phyloP scores from a whole-genome alignment of 2,329 filamentous ascomycete species.

The Cordyceps fumosorosea region DNA sequence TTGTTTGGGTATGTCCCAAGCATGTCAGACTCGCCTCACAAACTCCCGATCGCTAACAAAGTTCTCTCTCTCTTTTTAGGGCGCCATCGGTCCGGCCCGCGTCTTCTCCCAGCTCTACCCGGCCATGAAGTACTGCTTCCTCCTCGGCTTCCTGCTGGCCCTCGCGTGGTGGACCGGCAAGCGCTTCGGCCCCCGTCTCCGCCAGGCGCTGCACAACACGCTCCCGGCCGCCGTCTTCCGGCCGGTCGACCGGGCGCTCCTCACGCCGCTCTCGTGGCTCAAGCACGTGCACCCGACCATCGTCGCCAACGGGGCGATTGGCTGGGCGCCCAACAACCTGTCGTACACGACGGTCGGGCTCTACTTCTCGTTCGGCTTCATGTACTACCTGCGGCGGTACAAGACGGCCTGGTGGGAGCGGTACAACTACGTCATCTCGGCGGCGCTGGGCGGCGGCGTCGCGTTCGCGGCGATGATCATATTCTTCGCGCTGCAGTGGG shows the following conservation, averaged over 20 bases:
- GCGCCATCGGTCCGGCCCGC: slow-evolving; percentile 23
- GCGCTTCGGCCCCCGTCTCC: slow-evolving; percentile 45
- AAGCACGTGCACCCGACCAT: slow-evolving; percentile 35
- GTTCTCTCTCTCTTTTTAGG: not conserved
- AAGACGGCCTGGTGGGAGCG: slow-evolving; percentile 37
- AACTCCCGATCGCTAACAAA: not conserved
- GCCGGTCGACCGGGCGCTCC: slow-evolving; percentile 17
- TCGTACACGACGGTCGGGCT: slow-evolving; percentile 37
- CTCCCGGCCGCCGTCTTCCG: slow-evolving; percentile 13
- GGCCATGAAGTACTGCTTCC: slow-evolving; percentile 15
- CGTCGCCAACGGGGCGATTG: slow-evolving; percentile 33
- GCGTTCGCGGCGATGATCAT: slow-evolving; percentile 36
- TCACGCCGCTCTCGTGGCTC: slow-evolving; percentile 21
- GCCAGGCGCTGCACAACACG: slow-evolving; percentile 3
- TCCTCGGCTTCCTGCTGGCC: slow-evolving; percentile 22
- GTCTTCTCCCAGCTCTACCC: slow-evolving; percentile 27
- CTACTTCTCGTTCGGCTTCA: slow-evolving; percentile 34
- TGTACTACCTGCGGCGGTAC: slow-evolving; percentile 35
- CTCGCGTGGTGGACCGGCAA: slow-evolving; percentile 52
- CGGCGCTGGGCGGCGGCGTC: slow-evolving; percentile 33
- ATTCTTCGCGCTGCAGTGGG: slow-evolving; percentile 36
- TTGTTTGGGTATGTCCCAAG: slow-evolving; percentile 20
- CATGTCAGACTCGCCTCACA: too few relatives aligned
- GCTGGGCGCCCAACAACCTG: slow-evolving; percentile 38
- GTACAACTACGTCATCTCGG: slow-evolving; percentile 38